Evolutionary conservation across 108 stramenopile genomes (phyloP).

Genomic region (Discostella stelligeroides): DNA sequence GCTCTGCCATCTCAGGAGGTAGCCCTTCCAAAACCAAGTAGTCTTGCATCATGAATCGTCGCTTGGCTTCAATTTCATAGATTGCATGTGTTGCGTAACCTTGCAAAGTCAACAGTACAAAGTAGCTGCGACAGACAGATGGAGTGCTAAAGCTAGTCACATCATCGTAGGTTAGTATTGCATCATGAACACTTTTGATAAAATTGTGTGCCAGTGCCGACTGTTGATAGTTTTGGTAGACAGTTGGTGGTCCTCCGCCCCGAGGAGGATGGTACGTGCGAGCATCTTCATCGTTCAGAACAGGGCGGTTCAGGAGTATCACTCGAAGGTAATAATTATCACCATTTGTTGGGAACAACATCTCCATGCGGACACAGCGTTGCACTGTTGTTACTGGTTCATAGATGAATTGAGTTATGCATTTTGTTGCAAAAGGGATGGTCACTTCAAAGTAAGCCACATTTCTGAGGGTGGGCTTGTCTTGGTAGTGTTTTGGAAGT

Average conservation of each 20-base stretch:
- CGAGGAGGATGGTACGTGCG: background rate
- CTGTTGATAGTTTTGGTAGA: background rate
- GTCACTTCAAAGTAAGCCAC: no score
- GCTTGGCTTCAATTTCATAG: no score
- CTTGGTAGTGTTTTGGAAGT: no score
- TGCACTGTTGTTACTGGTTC: no score
- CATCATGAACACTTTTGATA: conserved; percentile 1
- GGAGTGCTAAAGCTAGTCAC: background rate
- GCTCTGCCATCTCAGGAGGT: no score
- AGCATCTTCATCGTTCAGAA: background rate
- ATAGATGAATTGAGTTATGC: no score
- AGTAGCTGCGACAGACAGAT: background rate
- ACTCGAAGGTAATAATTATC: background rate
- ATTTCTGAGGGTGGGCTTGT: no score
- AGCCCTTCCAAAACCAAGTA: no score
- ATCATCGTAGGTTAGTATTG: background rate
- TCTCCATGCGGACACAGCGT: background rate
- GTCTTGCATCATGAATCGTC: no score
- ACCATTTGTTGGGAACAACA: background rate
- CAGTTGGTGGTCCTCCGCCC: background rate
- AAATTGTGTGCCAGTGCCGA: no score
- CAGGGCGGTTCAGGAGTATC: background rate
- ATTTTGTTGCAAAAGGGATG: no score
- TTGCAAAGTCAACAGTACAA: background rate
- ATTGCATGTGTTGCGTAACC: conserved; percentile 1